Base-by-base conservation (phyloP, 2,329 filamentous ascomycete genomes). In the Fusarium pseudoanthophilum region DNA sequence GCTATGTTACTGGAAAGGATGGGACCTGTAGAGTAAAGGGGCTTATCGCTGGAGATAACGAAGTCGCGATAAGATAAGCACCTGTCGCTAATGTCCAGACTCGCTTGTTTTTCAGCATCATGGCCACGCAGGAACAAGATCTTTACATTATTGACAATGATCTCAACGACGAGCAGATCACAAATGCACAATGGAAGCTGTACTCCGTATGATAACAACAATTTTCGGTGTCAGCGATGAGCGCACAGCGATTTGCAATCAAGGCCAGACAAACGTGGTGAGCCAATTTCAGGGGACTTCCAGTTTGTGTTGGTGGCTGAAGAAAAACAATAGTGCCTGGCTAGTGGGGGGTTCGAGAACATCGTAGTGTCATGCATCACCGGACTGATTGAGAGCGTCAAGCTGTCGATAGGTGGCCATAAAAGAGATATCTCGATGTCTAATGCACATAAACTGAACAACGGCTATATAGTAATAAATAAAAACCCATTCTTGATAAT, bases 1-100 rank as follows among this genome's bases (percentile, higher is more conserved):
- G 14, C 21, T 3, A 16, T 4, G 6, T 16, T 4, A 2, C 11
- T 24, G 1, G 14, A 42, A 14, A 42, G 40, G 9, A 24, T 16
- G 14, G n/a, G 37, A 21, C 3, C 18, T 37, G 36, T 40, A 15
- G 13, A n/a, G 21, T n/a, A 15, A 40, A n/a, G 40, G 40, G 21
- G 21, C 21, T 42, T 11, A 42, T 42, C 10, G 11, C 21, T 7
- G 4, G n/a, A 40, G 40, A 24, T 42, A 42, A 42, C 14, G 5
- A 24, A 16, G 16, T 15, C 3, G n/a, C 40, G 10, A 15, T 42
- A 42, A 42, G 15, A 42, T 24, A 42, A 42, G 40, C 5, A 42
- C 3, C 7, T n/a, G 1, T 2, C 10, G 4, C 8, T 8, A 10
- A 5, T 3, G 3, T n/a, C 8, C 14, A 7, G 21, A 42, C 14